Base-by-base conservation (phyloP, 1,284 basidiomycete genomes). In the Leccinum pachyderme region DNA sequence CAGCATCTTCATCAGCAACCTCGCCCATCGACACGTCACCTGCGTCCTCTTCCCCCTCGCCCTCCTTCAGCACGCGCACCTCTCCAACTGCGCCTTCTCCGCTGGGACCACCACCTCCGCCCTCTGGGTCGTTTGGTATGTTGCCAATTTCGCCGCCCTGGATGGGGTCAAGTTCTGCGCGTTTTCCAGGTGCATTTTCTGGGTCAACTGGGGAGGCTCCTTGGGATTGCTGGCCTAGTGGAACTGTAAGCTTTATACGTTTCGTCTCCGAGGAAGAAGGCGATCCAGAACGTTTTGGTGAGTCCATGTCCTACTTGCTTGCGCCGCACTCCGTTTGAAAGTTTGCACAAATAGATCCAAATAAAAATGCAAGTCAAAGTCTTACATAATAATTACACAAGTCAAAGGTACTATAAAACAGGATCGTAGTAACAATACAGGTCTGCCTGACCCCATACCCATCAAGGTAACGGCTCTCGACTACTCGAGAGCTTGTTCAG, bases 401-500 rank as follows among this genome's bases (percentile, higher is more conserved):
- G 31, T 32, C 31, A 32, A 32, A 4, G 11, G 7, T 35, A 15
- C 1, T 2, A 29, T 29, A 29, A 35, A 35, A 15, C n/a, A 7
- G n/a, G 35, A 37, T 29, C 28, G 28, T 29, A 5, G 28, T 29
- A 5, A 43, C 12, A 43, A 18, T 12, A 22, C 24, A 3, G 2
- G 13, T 7, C 35, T 22, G 58, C 28, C 33, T 8, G 44, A 24
- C 29, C 24, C 7, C 32, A 15, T 15, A 47, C 31, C 45, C 5
- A 9, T 69, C 62, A 87, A 28, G 80, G 87, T 41, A 91, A 70
- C 6, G 89, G 89, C 72, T 91, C 89, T 35, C 84, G 76, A 64
- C 84, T 89, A 66, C 87, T 90, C 35, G 87, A 90, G 22, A 95
- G 79, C 51, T 91, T 81, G 68, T 95, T 95, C 54, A 95, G 75